Conservation (phyloP, 208 protist genomes). For the Leishmania tropica region DNA sequence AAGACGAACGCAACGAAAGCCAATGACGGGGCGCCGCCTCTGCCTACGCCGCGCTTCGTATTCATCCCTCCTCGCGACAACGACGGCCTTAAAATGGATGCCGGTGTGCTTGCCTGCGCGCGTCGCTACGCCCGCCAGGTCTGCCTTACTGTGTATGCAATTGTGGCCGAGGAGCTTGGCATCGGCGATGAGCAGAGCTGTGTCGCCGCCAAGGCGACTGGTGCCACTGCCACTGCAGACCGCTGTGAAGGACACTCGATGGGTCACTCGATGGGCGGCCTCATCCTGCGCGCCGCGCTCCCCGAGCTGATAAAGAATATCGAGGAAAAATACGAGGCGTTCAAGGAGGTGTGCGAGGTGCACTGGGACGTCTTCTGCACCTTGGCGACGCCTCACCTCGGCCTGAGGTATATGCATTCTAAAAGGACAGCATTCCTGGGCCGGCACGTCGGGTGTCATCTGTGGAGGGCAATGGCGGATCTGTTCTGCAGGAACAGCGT, state of each 20-base stretch:
- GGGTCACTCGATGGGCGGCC: conserved; percentile 74
- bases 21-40: no score
- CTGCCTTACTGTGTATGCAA: background rate
- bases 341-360: conserved; percentile 3
- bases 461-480: conserved; percentile 45
- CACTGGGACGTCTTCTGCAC: conserved; percentile 59
- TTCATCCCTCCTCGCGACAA: conserved; percentile 36
- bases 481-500: conserved; percentile 39
- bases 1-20: no score
- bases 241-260: no score
- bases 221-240: background rate
- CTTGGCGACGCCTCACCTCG: conserved; percentile 57
- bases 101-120: conserved; percentile 45
- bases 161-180: background rate
- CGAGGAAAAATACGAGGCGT: background rate
- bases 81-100: conserved; percentile 33
- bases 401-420: conserved; percentile 50
- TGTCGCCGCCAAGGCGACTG: background rate
- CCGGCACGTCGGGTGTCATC: conserved; percentile 18
- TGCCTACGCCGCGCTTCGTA: conserved; percentile 11
- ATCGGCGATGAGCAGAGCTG: background rate
- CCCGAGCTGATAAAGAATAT: conserved; percentile 30
- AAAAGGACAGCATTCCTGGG: conserved; percentile 33
- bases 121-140: conserved; percentile 33
- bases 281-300: conserved; percentile 62